Evolutionary conservation across 1,139 yeast species (phyloP).

Genomic region (Taiozyma onychis): DNA sequence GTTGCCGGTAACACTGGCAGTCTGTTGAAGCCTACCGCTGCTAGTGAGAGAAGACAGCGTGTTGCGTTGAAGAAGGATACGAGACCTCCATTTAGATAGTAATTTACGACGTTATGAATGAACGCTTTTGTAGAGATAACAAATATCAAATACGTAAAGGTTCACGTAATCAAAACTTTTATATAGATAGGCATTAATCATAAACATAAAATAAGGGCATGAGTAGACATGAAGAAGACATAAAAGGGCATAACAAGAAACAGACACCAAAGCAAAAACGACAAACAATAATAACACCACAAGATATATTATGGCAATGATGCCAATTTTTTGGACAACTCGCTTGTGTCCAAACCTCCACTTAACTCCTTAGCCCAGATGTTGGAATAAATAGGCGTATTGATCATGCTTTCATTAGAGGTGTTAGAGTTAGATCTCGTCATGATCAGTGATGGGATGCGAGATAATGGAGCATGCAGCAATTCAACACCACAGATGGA

Average conservation of each 20-base stretch:
- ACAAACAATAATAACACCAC: too few relatives aligned
- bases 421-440: constrained; percentile 18
- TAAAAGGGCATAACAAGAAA: background rate
- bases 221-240: background rate
- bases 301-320: background rate
- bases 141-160: background rate
- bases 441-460: constrained; percentile 14
- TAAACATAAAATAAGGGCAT: background rate
- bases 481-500: background rate
- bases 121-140: background rate
- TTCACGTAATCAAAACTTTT: background rate
- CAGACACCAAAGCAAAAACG: too few relatives aligned
- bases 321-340: constrained; percentile 13
- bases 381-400: constrained; percentile 6
- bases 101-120: background rate
- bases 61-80: constrained; percentile 8
- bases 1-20: constrained; percentile 3
- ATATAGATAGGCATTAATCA: background rate
- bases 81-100: constrained; percentile 20
- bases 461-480: background rate
- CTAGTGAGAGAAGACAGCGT: constrained; percentile 17
- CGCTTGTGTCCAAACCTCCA: constrained; percentile 15
- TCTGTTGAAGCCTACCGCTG: constrained; percentile 14
- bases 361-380: constrained; percentile 13
- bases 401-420: constrained; percentile 5